A percentile compares a stretch with the other conserved stretches of the same genome.
Evolutionary conservation across 768 basidiomycete species (phyloP).

Genomic region (Tylopilus sp.): DNA sequence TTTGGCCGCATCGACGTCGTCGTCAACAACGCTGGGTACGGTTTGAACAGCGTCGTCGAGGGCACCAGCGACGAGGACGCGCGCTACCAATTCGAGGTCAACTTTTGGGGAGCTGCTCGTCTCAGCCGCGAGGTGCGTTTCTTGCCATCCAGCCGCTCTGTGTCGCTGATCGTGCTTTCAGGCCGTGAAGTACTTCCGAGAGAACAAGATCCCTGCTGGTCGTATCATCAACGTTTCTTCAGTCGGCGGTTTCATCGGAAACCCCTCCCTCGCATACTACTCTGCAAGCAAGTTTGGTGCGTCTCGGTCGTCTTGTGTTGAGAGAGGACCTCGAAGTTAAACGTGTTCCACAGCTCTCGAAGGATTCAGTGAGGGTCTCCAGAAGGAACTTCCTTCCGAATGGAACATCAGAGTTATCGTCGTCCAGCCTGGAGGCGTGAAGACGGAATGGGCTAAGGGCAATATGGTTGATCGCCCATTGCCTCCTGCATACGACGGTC

Average conservation of each 20-base stretch:
- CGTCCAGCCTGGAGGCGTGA: constrained; percentile 21
- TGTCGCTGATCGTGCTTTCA: not conserved
- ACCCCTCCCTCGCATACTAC: constrained; percentile 19
- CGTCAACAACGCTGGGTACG: constrained; percentile 33
- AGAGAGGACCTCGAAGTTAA: not conserved
- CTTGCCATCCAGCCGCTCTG: not conserved
- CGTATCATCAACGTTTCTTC: constrained; percentile 25
- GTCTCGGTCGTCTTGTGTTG: not conserved
- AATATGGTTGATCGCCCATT: constrained; percentile 15
- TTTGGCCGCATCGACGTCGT: constrained; percentile 35
- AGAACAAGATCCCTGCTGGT: constrained; percentile 23
- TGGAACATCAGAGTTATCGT: constrained; percentile 28
- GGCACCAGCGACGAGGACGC: constrained; percentile 23
- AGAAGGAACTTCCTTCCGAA: constrained; percentile 20
- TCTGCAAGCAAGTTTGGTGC: constrained; percentile 24
- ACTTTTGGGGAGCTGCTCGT: constrained; percentile 32
- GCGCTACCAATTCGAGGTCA: constrained; percentile 28
- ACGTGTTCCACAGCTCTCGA: constrained; percentile 17
- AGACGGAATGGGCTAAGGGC: constrained; percentile 19
- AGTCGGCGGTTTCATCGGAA: constrained; percentile 14
- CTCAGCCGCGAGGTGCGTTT: constrained; percentile 23
- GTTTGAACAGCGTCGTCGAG: constrained; percentile 26
- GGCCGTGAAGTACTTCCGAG: constrained; percentile 31
- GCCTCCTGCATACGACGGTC: constrained; percentile 13
- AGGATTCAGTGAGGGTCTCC: constrained; percentile 23